phyloP scores from a whole-genome alignment of 2,329 filamentous ascomycete genomes.

The Tympanopsis confertula region DNA sequence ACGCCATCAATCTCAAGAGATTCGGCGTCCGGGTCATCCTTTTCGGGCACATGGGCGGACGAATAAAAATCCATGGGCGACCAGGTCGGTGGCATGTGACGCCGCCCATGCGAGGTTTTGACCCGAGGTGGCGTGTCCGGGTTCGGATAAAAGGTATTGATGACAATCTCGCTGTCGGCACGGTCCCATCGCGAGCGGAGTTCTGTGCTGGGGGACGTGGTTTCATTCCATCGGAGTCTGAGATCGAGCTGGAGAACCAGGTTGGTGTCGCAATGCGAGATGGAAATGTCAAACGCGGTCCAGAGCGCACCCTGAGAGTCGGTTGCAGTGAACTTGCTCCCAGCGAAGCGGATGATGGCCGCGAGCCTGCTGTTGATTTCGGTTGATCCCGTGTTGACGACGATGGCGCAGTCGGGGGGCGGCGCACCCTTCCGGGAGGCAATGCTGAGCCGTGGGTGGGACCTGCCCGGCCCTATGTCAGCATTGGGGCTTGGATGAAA shows the following conservation, averaged over 20 bases:
- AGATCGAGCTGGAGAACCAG: conserved; percentile 7
- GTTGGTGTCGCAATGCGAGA: not conserved
- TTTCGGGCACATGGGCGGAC: conserved; percentile 48
- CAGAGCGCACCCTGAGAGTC: not conserved
- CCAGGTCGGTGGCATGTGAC: conserved; percentile 15
- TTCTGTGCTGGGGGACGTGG: conserved; percentile 14
- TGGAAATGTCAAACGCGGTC: not conserved
- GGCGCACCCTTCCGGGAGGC: no score
- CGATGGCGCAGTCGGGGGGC: not conserved
- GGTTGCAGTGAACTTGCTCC: not conserved
- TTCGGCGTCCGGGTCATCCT: conserved; percentile 21
- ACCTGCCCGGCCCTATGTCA: no score
- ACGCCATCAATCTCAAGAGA: conserved; percentile 29
- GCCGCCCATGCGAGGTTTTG: not conserved
- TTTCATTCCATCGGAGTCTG: conserved; percentile 29
- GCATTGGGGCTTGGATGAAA: no score
- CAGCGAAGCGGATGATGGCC: not conserved
- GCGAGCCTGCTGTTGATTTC: not conserved
- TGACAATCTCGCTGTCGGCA: conserved; percentile 17
- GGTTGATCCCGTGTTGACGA: not conserved
- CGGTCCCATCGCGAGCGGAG: conserved; percentile 18
- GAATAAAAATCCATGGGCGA: conserved; percentile 55
- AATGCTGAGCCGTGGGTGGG: no score
- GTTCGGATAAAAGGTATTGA: conserved; percentile 21
- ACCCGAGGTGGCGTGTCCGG: conserved; percentile 12